Conservation (phyloP, 306 rosid species). For the Citrullus amarus region DNA sequence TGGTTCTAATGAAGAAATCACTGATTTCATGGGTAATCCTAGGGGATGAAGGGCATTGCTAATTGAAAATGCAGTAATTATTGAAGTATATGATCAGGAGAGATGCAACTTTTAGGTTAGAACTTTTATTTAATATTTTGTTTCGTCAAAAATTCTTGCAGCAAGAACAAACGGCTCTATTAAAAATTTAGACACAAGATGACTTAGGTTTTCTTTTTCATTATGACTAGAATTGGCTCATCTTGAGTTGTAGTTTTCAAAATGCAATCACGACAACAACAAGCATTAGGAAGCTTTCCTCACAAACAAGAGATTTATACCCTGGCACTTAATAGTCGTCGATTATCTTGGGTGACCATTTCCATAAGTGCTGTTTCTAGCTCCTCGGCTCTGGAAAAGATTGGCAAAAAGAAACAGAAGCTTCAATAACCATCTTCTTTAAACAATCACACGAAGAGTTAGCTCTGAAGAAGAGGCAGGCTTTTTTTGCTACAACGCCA, state of each 20-base stretch:
- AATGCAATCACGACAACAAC: not conserved
- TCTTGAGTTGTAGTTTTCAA: not conserved
- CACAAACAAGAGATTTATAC: constrained; percentile 35
- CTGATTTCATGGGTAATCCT: not conserved
- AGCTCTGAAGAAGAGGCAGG: not conserved
- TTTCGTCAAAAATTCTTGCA: not conserved
- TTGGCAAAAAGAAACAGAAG: constrained; percentile 1
- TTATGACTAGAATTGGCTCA: not conserved
- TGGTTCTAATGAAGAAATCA: not conserved
- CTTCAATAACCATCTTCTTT: constrained; percentile 13
- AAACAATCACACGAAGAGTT: not conserved
- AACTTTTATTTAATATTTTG: not conserved
- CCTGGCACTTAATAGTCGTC: constrained; percentile 67
- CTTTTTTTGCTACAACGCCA: not conserved
- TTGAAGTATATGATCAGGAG: not conserved
- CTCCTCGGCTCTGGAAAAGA: constrained; percentile 73
- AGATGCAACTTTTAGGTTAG: not conserved
- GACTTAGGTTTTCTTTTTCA: not conserved
- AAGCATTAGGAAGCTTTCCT: constrained; percentile 2
- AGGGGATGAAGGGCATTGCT: not conserved
- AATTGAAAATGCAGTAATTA: not conserved
- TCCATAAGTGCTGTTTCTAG: constrained; percentile 92
- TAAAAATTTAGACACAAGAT: not conserved
- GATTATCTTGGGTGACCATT: constrained; percentile 73
- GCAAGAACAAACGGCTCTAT: not conserved